Evolutionary conservation across 495 filamentous ascomycete genomes (phyloP), one percentile per base, ranked within the genome.

Genomic region (Talaromyces stipitatus): DNA sequence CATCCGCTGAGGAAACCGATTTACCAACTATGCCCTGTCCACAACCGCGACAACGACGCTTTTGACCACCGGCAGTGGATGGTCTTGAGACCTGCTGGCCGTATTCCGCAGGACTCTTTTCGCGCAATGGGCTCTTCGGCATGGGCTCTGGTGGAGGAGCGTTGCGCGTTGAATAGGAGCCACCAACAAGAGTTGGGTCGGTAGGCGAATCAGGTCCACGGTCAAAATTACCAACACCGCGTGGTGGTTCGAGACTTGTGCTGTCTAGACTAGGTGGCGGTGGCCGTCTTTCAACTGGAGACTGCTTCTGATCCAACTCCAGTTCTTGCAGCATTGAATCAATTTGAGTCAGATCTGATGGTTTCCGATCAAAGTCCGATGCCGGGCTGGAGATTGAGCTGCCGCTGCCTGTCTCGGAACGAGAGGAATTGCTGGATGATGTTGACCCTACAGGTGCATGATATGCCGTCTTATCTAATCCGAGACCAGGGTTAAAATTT

Each of bases 1-100:
- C 95, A 60, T 97, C 94, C 1, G 92, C 91, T 12, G 89, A 94
- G 26, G 91, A 94, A 47, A 98, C 84, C 0, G 92, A 96, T 68
- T 96, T 97, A 18, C 94, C 94, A 43, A 80, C 81, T 64, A 98
- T 98, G 7, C 75, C 70, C 56, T 86, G 78, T 26, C 81, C 75
- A 67, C 94, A 98, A 2, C 88, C 90, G 54, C 90, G 86, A 70
- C 94, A 98, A 48, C 80, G 83, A 7, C 91, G 89, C 56, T 91
- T 90, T 54, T 74, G 62, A 24, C 66, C 48, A 56, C 64, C 58
- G 53, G 64, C 60, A 23, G 65, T 66, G 43, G 64, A 58, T 50
- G 69, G 55, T 48, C 66, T 54, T 50, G 63, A 22, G 64, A 61
- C 20, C 33, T 41, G 32, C 36, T 55, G 22, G 22, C 24, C 54